phyloP scores from a whole-genome alignment of 1,284 basidiomycete species.

The Hymenochaete sp. region DNA sequence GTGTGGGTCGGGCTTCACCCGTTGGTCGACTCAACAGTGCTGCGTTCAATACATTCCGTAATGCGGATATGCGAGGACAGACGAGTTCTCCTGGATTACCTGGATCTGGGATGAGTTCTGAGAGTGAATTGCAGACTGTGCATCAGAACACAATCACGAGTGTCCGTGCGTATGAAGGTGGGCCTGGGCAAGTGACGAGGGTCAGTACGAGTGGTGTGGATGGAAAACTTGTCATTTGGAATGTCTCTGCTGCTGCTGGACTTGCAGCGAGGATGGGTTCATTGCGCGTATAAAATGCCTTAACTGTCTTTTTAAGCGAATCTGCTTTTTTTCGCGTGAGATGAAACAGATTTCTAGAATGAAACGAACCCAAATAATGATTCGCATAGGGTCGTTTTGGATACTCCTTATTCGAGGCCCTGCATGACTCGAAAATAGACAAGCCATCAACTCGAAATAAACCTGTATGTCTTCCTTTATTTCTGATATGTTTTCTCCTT shows the following conservation, averaged over 20 bases:
- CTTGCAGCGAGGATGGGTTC: conserved; percentile 36
- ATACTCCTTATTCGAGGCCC: too few species aligned
- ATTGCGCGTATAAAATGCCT: conserved; percentile 42
- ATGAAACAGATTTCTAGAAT: too few species aligned
- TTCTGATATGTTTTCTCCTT: too few species aligned
- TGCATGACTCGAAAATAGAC: too few species aligned
- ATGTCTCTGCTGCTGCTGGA: conserved; percentile 44
- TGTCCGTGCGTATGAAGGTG: conserved; percentile 68
- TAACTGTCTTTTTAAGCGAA: too few species aligned
- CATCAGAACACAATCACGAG: conserved; percentile 99
- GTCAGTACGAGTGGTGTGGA: conserved; percentile 95
- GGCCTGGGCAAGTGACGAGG: conserved; percentile 51
- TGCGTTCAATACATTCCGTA: conserved; percentile 92
- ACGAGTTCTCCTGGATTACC: conserved; percentile 35
- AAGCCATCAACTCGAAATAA: too few species aligned
- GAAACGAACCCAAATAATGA: too few species aligned
- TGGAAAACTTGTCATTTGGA: conserved; percentile 90
- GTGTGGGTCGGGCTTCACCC: conserved; percentile 32
- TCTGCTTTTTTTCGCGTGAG: too few species aligned
- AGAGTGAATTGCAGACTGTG: conserved; percentile 77
- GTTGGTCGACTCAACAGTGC: conserved; percentile 87
- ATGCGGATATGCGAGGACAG: conserved; percentile 85
- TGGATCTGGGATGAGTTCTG: conserved; percentile 32
- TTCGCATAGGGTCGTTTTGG: too few species aligned
- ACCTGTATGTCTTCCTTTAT: too few species aligned